Conservation (phyloP, 1,139 yeast species). For the Meyerozyma guilliermondii region DNA sequence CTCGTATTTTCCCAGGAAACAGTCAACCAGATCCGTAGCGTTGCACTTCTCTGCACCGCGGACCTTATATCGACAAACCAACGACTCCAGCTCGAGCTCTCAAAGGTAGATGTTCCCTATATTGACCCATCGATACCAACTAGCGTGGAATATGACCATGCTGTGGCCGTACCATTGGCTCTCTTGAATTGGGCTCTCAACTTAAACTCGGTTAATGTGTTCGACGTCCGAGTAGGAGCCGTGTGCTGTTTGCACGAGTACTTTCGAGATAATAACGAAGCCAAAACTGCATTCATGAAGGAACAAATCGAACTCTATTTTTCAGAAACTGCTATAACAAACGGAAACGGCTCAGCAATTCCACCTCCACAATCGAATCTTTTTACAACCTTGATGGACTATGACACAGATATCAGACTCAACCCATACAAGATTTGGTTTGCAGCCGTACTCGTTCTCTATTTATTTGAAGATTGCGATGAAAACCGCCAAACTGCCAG, state of each 20-base stretch:
- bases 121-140: slow-evolving; percentile 75
- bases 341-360: slow-evolving; percentile 2
- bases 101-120: slow-evolving; percentile 86
- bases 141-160: slow-evolving; percentile 29
- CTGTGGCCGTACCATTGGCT: slow-evolving; percentile 67
- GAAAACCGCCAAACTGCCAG: slow-evolving; percentile 50
- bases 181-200: slow-evolving; percentile 76
- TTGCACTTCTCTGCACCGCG: slow-evolving; percentile 70
- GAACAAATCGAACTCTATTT: slow-evolving; percentile 49
- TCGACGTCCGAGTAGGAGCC: slow-evolving; percentile 76
- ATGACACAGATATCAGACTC: slow-evolving; percentile 67
- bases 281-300: slow-evolving; percentile 55
- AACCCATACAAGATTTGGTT: slow-evolving; percentile 92
- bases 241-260: slow-evolving; percentile 63
- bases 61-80: slow-evolving; percentile 66
- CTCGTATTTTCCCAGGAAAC: slow-evolving; percentile 64
- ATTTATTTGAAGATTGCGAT: slow-evolving; percentile 54
- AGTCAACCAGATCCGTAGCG: slow-evolving; percentile 58
- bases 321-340: slow-evolving; percentile 9
- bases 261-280: slow-evolving; percentile 59
- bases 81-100: slow-evolving; percentile 61
- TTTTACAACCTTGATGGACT: slow-evolving; percentile 66
- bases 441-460: slow-evolving; percentile 62
- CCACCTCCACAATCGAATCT: slow-evolving; percentile 45
- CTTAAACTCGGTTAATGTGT: slow-evolving; percentile 77